A percentile compares a stretch with the other conserved stretches of the same genome.
These are phyloP conservation scores for Lumnitzera racemosa DNA, from an alignment of 345 rosid species.

Conservation along the genomic window DNA sequence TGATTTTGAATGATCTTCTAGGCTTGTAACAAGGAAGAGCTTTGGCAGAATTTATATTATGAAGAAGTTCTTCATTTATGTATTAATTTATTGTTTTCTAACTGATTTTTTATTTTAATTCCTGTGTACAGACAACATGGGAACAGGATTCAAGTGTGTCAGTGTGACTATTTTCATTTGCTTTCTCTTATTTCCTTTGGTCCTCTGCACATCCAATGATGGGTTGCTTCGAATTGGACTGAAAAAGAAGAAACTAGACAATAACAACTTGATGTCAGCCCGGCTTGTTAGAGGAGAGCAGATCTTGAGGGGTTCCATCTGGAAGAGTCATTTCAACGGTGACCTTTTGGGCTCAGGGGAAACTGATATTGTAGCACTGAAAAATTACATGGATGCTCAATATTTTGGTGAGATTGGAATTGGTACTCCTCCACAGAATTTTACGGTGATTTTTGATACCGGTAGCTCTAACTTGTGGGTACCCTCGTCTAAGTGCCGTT, in stretches of 20 bases:
- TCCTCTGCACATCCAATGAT: constrained; percentile 26
- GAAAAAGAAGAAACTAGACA: constrained; percentile 61
- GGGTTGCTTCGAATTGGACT: constrained; percentile 55
- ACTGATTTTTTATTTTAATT: no score
- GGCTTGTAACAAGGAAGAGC: no score
- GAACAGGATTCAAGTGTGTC: constrained; percentile 14
- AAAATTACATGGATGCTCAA: constrained; percentile 92
- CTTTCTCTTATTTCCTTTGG: constrained; percentile 38
- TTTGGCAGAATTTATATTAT: no score
- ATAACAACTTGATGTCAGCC: constrained; percentile 38
- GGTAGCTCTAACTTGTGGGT: constrained; percentile 98
- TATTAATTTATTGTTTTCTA: no score
- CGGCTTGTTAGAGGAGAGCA: constrained; percentile 50
- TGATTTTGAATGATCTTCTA: no score
- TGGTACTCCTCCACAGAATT: constrained; percentile 84
- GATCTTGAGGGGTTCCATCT: constrained; percentile 30
- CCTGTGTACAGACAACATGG: constrained; percentile 30
- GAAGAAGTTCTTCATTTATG: no score
- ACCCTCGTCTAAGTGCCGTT: constrained; percentile 79
- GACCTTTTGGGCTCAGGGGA: constrained; percentile 42
- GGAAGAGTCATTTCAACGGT: constrained; percentile 29
- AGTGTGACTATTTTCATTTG: constrained; percentile 23
- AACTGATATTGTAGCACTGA: constrained; percentile 54
- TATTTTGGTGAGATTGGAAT: constrained; percentile 88
- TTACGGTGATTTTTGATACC: constrained; percentile 88